These are phyloP conservation scores for Murraya koenigii DNA, from an alignment of 345 rosid species.

Conservation along the genomic window DNA sequence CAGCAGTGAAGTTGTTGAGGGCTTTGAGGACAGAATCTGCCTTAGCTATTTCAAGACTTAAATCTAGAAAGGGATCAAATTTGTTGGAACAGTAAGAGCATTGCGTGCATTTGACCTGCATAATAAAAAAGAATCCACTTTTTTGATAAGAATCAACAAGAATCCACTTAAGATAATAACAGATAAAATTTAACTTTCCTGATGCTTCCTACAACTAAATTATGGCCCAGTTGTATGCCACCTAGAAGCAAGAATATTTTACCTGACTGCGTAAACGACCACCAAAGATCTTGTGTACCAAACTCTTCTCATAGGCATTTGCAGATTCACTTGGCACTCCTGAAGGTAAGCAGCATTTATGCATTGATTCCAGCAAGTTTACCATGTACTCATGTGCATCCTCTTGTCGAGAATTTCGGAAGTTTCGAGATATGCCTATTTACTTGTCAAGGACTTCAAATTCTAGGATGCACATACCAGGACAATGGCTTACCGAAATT, in stretches of 20 bases:
- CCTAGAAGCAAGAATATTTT: conserved; percentile 10
- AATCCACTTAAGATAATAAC: conserved; percentile 1
- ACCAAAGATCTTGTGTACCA: conserved; percentile 95
- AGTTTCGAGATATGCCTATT: conserved; percentile 85
- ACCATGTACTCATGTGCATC: conserved; percentile 99
- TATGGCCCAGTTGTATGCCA: not conserved
- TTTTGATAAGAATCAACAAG: too few species aligned
- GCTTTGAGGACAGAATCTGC: conserved; percentile 78
- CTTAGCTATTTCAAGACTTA: conserved; percentile 82
- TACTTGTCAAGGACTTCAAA: conserved; percentile 41
- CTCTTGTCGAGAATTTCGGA: conserved; percentile 78
- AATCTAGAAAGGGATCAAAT: conserved; percentile 84
- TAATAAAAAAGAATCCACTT: not conserved
- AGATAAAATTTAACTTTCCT: not conserved
- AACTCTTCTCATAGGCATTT: conserved; percentile 85
- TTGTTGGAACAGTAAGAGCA: conserved; percentile 78
- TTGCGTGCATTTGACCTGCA: conserved; percentile 79
- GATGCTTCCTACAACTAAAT: not conserved
- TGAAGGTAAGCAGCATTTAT: conserved; percentile 90
- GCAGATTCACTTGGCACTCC: conserved; percentile 91
- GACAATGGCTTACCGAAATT: not conserved
- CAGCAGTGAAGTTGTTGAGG: conserved; percentile 70
- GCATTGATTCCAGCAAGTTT: conserved; percentile 93
- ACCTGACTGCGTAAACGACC: conserved; percentile 95
- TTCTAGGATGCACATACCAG: not conserved